Percentiles rank a stretch among this genome's conserved stretches.
phyloP scores from a whole-genome alignment of 768 basidiomycete species.

The Pleurotus citrinopileatus region DNA sequence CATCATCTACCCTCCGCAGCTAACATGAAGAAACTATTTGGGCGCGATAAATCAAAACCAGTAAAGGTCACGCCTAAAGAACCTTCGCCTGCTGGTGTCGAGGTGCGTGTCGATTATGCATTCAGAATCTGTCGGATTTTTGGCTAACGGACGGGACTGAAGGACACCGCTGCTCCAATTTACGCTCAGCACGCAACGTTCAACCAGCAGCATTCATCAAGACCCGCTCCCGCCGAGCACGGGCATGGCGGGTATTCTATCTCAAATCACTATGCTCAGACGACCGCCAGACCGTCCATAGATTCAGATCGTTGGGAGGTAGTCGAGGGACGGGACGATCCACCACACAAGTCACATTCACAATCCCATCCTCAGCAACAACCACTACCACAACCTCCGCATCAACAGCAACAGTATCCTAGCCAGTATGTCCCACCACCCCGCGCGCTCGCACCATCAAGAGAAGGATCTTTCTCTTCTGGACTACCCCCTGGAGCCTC shows the following conservation, averaged over 20 bases:
- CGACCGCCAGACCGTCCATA: slow-evolving; percentile 12
- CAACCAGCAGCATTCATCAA: not conserved
- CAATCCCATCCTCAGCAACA: slow-evolving; percentile 20
- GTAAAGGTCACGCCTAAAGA: slow-evolving; percentile 12
- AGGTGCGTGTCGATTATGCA: slow-evolving; percentile 8
- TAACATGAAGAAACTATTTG: slow-evolving; percentile 15
- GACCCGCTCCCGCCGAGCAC: slow-evolving; percentile 2
- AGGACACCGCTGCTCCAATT: slow-evolving; percentile 2
- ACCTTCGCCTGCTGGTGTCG: slow-evolving; percentile 3
- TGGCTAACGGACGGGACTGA: not conserved
- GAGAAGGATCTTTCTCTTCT: slow-evolving; percentile 50
- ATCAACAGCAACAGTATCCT: slow-evolving; percentile 24
- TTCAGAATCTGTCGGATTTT: not conserved
- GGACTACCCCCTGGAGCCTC: slow-evolving; percentile 39
- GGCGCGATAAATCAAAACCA: slow-evolving; percentile 12
- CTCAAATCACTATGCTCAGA: not conserved
- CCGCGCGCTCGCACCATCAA: slow-evolving; percentile 35
- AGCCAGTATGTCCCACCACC: slow-evolving; percentile 16
- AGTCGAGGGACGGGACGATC: slow-evolving; percentile 3
- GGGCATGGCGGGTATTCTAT: not conserved
- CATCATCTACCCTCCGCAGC: no score
- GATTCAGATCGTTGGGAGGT: slow-evolving; percentile 15
- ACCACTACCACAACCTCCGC: slow-evolving; percentile 18
- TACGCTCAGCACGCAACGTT: not conserved
- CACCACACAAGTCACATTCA: slow-evolving; percentile 22